Evolutionary conservation across 208 protist species (phyloP), one percentile per base, ranked within the genome.

Genomic region (Entamoeba moshkovskii): DNA sequence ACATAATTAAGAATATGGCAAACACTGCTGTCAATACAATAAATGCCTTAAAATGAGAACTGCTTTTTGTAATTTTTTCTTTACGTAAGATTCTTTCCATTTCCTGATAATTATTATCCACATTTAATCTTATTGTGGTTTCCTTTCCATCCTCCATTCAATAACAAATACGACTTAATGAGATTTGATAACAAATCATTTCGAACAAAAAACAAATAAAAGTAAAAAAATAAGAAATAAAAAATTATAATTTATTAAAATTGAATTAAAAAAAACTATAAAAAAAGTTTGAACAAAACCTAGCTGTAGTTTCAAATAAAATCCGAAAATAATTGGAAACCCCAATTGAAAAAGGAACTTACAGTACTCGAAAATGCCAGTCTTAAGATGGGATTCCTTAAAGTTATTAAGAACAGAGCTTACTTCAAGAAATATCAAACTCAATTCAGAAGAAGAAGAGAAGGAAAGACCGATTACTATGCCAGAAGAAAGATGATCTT

Each of bases 401-500:
- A 95, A 45, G 45, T 95, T 38, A 25, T 93, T 59, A 96, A 96
- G 91, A 94, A 92, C 59, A 93, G 95, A 33, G 94, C 97, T 45
- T 99, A 99, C 97, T 99, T 98, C 98, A 98, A 98, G 97, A 97
- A 98, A 95, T 99, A 97, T 96, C 98, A 99, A 97, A 98, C 99
- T 95, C 97, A 99, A 97, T 99, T 98, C 97, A 97, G 98, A 93
- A 96, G 98, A 59, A 96, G 98, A 94, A 97, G 98, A 95, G 98
- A 99, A 96, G 98, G 98, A 94, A 99, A 99, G 96, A 99, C 99
- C 93, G 98, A 99, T 96, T 99, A 99, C 97, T 97, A 97, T 93
- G 97, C 97, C 52, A 97, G 99, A 95, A 96, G 98, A 93, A 95
- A 97, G 92, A 97, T 99, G 48, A 97, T 99, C 95, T 95, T 97